These are phyloP conservation scores for Colletotrichum sp. DNA, from an alignment of 2,329 filamentous ascomycete genomes.

Conservation along the genomic window DNA sequence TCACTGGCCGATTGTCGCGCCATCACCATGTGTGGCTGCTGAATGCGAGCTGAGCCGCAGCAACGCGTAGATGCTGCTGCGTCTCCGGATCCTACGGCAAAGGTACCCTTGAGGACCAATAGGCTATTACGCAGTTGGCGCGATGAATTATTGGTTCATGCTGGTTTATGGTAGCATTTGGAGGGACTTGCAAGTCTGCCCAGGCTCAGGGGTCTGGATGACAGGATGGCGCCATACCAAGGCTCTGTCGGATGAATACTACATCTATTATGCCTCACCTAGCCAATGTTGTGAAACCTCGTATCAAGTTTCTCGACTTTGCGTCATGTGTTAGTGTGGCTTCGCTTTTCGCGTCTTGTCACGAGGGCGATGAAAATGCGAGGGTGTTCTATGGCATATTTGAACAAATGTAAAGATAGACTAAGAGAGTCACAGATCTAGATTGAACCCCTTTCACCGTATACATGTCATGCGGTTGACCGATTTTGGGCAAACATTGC, in stretches of 20 bases:
- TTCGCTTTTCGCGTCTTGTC: neutral
- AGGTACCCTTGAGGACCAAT: neutral
- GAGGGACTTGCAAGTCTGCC: neutral
- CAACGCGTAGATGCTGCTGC: neutral
- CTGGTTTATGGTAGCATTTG: fast-evolving
- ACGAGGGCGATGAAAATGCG: neutral
- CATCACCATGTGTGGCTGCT: neutral
- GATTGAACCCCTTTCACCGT: too few relatives aligned
- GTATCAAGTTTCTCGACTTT: neutral
- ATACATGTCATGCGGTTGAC: too few relatives aligned
- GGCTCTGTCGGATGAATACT: neutral
- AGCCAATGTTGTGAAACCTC: neutral
- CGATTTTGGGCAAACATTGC: too few relatives aligned
- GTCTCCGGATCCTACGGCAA: neutral
- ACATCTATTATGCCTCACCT: neutral
- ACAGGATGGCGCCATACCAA: neutral
- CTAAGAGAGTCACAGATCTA: too few relatives aligned
- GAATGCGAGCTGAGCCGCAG: neutral
- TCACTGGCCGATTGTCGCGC: neutral
- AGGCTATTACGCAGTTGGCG: neutral
- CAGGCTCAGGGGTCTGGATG: neutral
- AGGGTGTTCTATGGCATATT: neutral
- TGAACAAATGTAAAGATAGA: fast-evolving
- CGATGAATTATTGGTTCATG: neutral
- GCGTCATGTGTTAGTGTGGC: neutral